Base-by-base conservation (phyloP, 2,329 filamentous ascomycete genomes). In the Paramyrothecium roridum region DNA sequence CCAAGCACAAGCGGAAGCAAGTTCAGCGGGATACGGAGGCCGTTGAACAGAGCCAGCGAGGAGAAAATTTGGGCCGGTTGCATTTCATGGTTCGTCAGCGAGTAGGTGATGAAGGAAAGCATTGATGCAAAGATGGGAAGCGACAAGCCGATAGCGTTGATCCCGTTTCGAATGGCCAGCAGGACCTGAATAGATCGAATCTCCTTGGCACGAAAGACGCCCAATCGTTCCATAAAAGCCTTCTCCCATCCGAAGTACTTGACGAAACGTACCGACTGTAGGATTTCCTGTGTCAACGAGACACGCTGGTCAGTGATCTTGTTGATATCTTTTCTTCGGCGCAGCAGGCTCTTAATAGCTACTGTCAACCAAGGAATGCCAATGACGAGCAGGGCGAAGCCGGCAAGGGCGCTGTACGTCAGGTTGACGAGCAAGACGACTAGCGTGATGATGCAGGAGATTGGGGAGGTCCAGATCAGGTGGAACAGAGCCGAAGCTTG, bases 181-280 rank as follows among this genome's bases (percentile, higher is more conserved):
- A 98, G 75, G 16, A 91, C 76, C 69, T 96, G 93, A 56, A 98
- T 92, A n/a, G 88, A 84, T 55, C 80, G 76, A 57, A 98, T 92
- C 71, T 98, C 93, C 57, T 81, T 82, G 52, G 79, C 80, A 56
- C 93, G 85, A 58, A 96, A 89, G 22, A 86, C 81, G 51, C 85
- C 84, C 17, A 97, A 80, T 16, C 92, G 86, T 52, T 86, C 80
- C 13, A 97, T 76, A 67, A 98, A 97, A 34, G 90, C 89, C 56
- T 83, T 88, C 69, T 98, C 93, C 93, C 93, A 98, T 8, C 92
- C 93, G 68, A 97, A 98, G 71, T 86, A 97, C 71, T 98, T 98
- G 73, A 98, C 93, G 66, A 98, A 97, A 23, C 93, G 85, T 22
- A 97, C 93, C 0, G 91, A 90, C 62, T 92, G 88, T 16, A 98